Evolutionary conservation across 768 basidiomycete species (phyloP), one percentile per base, ranked within the genome.

Genomic region (Boletus coccyginus): DNA sequence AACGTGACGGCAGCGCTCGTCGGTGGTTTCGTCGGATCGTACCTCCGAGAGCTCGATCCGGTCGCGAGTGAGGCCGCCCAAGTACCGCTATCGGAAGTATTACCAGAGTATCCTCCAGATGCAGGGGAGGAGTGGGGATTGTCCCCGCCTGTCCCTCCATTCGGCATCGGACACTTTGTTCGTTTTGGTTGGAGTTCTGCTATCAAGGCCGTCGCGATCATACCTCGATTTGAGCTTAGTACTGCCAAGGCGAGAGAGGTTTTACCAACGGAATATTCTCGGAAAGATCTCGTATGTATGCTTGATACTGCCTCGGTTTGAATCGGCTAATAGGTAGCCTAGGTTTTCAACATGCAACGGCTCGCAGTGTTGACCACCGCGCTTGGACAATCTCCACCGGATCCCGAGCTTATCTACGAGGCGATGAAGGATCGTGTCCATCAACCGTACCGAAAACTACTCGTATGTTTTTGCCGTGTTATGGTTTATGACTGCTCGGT

Each of bases 401-500:
- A 99, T 69, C 86, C 97, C 0, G 90, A 87, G 21, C 84, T 99
- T n/a, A 98, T 98, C 55, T 98, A 96, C 72, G 96, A 98, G 69
- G 96, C 96, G 2, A 98, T 98, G 97, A 96, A 98, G 67, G 97
- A 99, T 74, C 86, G 91, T 50, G 82, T 99, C 14, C 97, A 99
- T 70, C 97, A 99, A 70, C 97, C 97, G 1, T 98, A 98, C 70
- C 86, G 97, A 32, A 93, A 88, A 73, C 71, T 79, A 29, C 78
- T 99, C 55, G 94, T 94, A 68, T 40, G 88, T 76, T 3, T 52
- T 49, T 46, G 29, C 42, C 27, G 21, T 41, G 39, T 35, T 14
- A 17, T 41, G 35, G 31, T 55, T n/a, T 50, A 19, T 16, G 32
- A 43, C 2, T 5, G 9, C 12, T 11, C 16, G 27, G 39, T 48